Base-by-base conservation (phyloP, 1,139 yeast genomes). In the Protomyces inundatus region DNA sequence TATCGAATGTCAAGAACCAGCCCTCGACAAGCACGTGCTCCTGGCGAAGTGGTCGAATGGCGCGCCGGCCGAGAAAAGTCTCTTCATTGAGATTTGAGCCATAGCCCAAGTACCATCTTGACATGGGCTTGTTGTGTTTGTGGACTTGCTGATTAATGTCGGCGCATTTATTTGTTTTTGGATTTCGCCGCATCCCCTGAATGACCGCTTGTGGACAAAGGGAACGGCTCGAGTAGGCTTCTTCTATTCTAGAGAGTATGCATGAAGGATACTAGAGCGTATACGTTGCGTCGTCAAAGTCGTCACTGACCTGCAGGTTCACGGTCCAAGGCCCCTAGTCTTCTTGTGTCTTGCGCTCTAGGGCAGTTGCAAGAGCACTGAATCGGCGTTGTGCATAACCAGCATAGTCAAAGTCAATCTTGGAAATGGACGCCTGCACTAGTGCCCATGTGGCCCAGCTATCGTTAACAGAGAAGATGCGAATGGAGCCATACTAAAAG, bases 371-470 rank as follows among this genome's bases (percentile, higher is more conserved):
- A 23, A 23, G 23, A 1, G 23, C 23, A 23, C 23, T 52, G 36
- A 58, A 33, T 16, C 54, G 53, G n/a, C 62, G 32, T 42, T 58
- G 56, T 10, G 52, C 12, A 30, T 58, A 58, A n/a, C 82, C 80
- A 32, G 42, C 62, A 71, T 88, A 88, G 71, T 86, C 86, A 73
- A 88, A 88, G 69, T 88, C 95, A 61, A 88, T 87, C 59, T 82
- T 81, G 3, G 90, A 85, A 40, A 86, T 83, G 66, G 81, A 81
- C 67, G 87, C 81, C 73, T 88, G 95, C 66, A 88, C 86, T 69
- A 85, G 85, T 1, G 91, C 85, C 95, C 95, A 88, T 12, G 87
- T 79, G 2, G 93, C 93, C 69, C 69, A 66, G 46, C 48, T 42
- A 16, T 10, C 16, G 48, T 42, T 16, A 42, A 32, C 48, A 7